Conservation (phyloP, 305 asterid genomes). For the Fraxinus velutina region DNA sequence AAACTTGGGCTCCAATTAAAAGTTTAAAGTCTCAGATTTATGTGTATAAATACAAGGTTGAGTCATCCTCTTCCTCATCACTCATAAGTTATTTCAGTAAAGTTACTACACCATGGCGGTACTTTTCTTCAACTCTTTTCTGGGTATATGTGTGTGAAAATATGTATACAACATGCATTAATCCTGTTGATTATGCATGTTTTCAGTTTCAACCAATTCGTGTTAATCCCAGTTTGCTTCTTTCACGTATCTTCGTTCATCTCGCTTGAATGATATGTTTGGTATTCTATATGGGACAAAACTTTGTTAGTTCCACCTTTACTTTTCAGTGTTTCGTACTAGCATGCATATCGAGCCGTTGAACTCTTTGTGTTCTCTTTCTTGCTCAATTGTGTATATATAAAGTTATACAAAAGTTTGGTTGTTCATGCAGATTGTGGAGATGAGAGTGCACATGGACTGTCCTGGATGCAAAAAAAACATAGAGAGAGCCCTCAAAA, state of each 20-base stretch:
- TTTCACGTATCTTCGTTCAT: not conserved
- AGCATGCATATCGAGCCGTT: not conserved
- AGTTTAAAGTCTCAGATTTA: not conserved
- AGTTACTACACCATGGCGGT: not conserved
- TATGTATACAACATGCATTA: not conserved
- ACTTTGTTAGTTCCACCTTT: not conserved
- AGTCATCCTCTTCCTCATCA: not conserved
- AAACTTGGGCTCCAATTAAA: not conserved
- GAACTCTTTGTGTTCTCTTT: not conserved
- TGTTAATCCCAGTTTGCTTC: not conserved
- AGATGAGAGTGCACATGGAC: conserved; percentile 82
- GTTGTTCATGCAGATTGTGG: conserved; percentile 50
- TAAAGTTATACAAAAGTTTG: not conserved
- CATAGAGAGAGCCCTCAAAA: conserved; percentile 55
- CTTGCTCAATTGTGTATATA: not conserved
- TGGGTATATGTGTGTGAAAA: not conserved
- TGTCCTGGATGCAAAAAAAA: conserved; percentile 66
- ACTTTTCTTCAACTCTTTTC: not conserved
- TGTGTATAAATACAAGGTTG: not conserved
- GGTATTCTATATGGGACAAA: not conserved
- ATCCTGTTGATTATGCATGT: not conserved
- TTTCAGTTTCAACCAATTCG: not conserved
- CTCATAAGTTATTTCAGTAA: not conserved
- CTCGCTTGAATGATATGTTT: not conserved
- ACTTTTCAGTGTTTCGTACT: not conserved